Percentiles rank a stretch among this genome's conserved stretches.
Evolutionary conservation across 331 rosid genomes (phyloP).

Genomic region (Quercus lobata): DNA sequence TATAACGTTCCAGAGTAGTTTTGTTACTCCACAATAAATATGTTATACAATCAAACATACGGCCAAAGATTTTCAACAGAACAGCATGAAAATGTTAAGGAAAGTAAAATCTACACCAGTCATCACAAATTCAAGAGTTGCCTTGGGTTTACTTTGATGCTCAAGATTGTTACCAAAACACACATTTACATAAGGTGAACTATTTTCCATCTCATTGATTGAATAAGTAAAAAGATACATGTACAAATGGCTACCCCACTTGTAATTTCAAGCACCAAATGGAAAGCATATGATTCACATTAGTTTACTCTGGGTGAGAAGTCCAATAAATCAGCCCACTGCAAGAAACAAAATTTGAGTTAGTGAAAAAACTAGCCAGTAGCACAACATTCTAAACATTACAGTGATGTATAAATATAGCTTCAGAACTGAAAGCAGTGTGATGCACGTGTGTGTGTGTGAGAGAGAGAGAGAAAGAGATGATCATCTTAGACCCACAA

Average conservation of each 20-base stretch:
- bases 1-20: too few species aligned
- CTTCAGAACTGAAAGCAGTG: too few species aligned
- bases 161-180: slow-evolving; percentile 23
- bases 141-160: slow-evolving; percentile 16
- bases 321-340: slow-evolving; percentile 98
- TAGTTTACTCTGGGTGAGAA: slow-evolving; percentile 71
- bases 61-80: background rate
- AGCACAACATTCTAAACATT: background rate
- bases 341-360: slow-evolving; percentile 17
- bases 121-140: background rate
- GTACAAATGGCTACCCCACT: slow-evolving; percentile 27
- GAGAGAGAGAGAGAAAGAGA: background rate
- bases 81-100: background rate
- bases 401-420: background rate
- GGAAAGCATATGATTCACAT: background rate
- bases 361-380: background rate
- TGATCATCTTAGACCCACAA: background rate
- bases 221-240: slow-evolving; percentile 25
- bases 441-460: background rate
- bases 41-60: too few species aligned
- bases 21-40: too few species aligned
- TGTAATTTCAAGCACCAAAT: slow-evolving; percentile 22
- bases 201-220: slow-evolving; percentile 19
- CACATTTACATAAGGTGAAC: slow-evolving; percentile 40
- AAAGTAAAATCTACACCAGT: background rate